Evolutionary conservation across 108 stramenopile species (phyloP).

Genomic region (Schizochytrium sp.): DNA sequence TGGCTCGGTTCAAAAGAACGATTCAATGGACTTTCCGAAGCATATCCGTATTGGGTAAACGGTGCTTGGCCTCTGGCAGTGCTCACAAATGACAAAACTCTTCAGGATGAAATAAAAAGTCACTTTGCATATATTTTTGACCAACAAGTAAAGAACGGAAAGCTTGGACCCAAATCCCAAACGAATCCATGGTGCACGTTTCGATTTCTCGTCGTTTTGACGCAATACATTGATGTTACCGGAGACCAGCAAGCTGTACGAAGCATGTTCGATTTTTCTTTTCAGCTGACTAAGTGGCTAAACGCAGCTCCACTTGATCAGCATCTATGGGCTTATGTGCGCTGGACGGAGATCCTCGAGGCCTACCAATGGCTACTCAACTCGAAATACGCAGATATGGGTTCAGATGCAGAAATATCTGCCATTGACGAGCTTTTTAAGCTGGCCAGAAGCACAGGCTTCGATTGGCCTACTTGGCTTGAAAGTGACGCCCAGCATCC

Average conservation of each 20-base stretch:
- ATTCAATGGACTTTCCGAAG: too few species aligned
- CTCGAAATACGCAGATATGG: neutral
- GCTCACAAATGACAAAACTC: too few species aligned
- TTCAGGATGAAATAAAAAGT: too few species aligned
- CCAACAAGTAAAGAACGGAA: neutral
- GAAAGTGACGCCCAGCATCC: neutral
- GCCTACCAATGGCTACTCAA: neutral
- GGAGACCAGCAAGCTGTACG: neutral
- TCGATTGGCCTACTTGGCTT: neutral
- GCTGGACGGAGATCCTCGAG: neutral
- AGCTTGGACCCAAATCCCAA: neutral
- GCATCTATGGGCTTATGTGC: neutral
- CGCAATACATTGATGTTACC: neutral
- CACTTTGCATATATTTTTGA: neutral
- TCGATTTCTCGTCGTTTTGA: neutral
- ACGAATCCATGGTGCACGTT: constrained; percentile 6
- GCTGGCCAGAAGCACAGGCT: neutral
- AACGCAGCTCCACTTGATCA: neutral
- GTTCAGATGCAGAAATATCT: neutral
- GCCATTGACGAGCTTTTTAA: neutral
- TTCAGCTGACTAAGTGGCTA: neutral
- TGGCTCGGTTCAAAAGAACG: too few species aligned
- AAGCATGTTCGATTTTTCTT: neutral
- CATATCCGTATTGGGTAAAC: too few species aligned
- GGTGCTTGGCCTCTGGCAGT: too few species aligned